Conservation (phyloP, 2,329 filamentous ascomycete genomes). For the Cladosporium oxysporum region DNA sequence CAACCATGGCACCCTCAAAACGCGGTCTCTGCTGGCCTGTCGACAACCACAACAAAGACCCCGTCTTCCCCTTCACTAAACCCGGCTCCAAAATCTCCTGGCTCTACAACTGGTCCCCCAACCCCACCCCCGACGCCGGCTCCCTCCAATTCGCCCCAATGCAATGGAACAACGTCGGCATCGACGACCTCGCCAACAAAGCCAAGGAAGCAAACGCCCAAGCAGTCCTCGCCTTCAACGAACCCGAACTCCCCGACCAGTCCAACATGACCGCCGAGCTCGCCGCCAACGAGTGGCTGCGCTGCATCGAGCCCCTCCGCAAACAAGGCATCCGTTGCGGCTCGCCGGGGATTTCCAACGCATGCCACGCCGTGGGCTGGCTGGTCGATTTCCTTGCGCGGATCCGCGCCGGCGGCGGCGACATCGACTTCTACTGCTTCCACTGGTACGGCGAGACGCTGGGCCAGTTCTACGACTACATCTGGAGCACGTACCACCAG, state of each 20-base stretch:
- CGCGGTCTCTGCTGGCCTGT: slow-evolving; percentile 38
- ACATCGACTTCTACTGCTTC: slow-evolving; percentile 36
- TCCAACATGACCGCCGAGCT: slow-evolving; percentile 32
- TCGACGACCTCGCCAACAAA: slow-evolving; percentile 31
- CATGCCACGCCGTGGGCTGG: slow-evolving; percentile 32
- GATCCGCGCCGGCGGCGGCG: slow-evolving; percentile 30
- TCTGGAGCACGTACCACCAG: slow-evolving; percentile 35
- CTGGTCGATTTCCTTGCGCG: slow-evolving; percentile 31
- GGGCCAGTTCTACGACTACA: slow-evolving; percentile 38
- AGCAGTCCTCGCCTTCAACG: slow-evolving; percentile 34
- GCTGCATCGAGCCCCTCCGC: slow-evolving; percentile 34
- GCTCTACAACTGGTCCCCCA: slow-evolving; percentile 39
- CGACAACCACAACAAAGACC: slow-evolving; percentile 33
- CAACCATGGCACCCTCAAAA: slow-evolving; percentile 25
- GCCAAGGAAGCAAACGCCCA: slow-evolving; percentile 19
- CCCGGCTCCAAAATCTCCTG: slow-evolving; percentile 37
- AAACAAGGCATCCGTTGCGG: slow-evolving; percentile 31
- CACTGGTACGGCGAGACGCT: slow-evolving; percentile 37
- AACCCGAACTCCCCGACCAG: slow-evolving; percentile 37
- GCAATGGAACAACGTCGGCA: slow-evolving; percentile 37
- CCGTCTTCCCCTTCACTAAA: slow-evolving; percentile 35
- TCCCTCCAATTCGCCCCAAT: slow-evolving; percentile 36
- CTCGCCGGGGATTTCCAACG: slow-evolving; percentile 34
- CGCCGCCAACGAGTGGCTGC: slow-evolving; percentile 33
- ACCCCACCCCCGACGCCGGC: slow-evolving; percentile 27